Conservation (phyloP, 176 grass and related monocot species). For the Musa schizocarpa region DNA sequence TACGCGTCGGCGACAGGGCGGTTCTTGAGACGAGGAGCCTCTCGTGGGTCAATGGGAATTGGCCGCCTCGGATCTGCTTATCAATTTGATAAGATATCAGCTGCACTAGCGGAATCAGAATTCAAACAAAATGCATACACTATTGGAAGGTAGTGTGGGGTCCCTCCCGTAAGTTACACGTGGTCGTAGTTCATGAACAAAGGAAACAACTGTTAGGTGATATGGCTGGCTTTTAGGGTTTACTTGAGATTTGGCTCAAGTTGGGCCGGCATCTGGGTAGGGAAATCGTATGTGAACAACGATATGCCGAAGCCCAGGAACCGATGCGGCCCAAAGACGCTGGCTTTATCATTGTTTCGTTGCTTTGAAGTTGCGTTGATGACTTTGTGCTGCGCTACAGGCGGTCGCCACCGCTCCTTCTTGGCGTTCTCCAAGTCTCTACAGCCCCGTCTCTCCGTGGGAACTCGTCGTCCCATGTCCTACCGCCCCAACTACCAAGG, state of each 20-base stretch:
- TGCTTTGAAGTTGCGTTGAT: neutral
- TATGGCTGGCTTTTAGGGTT: too few species aligned
- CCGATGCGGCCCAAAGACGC: neutral
- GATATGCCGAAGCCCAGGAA: neutral
- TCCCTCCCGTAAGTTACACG: too few species aligned
- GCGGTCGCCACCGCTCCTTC: neutral
- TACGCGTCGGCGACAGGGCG: neutral
- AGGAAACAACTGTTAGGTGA: too few species aligned
- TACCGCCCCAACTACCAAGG: constrained; percentile 55
- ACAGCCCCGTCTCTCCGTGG: neutral
- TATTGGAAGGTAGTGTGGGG: neutral
- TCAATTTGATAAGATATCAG: neutral
- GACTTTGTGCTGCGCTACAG: neutral
- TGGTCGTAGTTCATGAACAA: too few species aligned
- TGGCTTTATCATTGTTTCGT: neutral
- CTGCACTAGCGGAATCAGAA: neutral
- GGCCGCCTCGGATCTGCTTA: neutral
- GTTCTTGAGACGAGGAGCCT: neutral
- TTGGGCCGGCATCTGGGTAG: too few species aligned
- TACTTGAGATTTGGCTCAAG: too few species aligned
- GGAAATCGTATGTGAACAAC: neutral
- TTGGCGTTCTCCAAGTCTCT: neutral
- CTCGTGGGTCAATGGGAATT: neutral
- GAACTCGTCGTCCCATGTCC: constrained; percentile 33
- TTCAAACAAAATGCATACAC: neutral